phyloP scores from a whole-genome alignment of 192 early-diverging fungal species.

The Coemansia sp. region DNA sequence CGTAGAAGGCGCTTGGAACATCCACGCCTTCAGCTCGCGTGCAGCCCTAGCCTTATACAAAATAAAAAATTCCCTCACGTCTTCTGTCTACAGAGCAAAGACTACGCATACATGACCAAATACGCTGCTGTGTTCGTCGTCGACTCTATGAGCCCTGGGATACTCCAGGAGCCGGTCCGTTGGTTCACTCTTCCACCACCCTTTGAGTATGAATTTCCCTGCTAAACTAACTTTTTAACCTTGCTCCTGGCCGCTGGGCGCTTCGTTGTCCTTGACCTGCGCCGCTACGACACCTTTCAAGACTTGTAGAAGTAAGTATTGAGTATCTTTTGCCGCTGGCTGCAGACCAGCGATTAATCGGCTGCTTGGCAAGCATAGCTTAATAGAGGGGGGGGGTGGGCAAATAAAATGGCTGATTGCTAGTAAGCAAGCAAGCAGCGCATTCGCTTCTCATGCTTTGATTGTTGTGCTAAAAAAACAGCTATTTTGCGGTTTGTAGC shows the following conservation, averaged over 20 bases:
- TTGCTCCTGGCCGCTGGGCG: not conserved
- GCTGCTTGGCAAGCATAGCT: not conserved
- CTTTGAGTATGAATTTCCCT: not conserved
- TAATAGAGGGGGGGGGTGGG: not conserved
- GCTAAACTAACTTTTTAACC: not conserved
- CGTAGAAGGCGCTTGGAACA: slow-evolving; percentile 1
- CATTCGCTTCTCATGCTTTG: not conserved
- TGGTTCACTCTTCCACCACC: not conserved
- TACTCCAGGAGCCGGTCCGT: not conserved
- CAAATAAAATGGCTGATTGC: not conserved
- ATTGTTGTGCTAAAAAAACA: not conserved
- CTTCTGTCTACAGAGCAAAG: not conserved
- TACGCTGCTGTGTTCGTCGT: not conserved
- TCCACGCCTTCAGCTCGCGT: not conserved
- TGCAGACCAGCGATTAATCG: not conserved
- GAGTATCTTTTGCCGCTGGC: not conserved
- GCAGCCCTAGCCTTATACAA: not conserved
- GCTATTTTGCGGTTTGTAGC: slow-evolving; percentile 33
- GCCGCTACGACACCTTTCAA: not conserved
- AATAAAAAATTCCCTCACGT: not conserved
- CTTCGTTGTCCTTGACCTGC: not conserved
- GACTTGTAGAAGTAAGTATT: slow-evolving; percentile 17
- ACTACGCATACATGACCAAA: not conserved
- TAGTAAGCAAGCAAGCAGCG: not conserved
- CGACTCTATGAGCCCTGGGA: not conserved